A percentile compares a stretch with the other conserved stretches of the same genome.
These are phyloP conservation scores for Cynara cardunculus DNA, from an alignment of 129 eudicot species.

Conservation along the genomic window DNA sequence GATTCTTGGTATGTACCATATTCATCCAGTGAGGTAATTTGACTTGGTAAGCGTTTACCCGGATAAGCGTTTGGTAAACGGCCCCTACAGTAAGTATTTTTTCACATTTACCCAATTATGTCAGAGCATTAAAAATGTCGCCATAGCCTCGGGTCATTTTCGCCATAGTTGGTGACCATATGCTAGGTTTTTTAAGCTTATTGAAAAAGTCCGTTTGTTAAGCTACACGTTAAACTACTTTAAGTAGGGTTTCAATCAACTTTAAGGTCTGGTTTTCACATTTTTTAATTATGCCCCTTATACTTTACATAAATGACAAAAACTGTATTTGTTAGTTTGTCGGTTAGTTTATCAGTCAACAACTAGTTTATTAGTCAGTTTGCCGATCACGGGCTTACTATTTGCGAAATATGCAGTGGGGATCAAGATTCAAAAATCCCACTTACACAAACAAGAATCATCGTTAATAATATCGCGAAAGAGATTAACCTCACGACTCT, in stretches of 20 bases:
- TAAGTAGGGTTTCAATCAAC: not conserved
- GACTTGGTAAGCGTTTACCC: too few species aligned
- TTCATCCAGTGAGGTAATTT: too few species aligned
- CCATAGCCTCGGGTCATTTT: not conserved
- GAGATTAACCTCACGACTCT: constrained; percentile 29
- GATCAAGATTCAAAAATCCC: constrained; percentile 45
- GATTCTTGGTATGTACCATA: too few species aligned
- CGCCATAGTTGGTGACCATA: not conserved
- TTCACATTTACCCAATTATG: too few species aligned
- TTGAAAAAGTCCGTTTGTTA: too few species aligned
- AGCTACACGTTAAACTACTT: not conserved
- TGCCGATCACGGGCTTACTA: not conserved
- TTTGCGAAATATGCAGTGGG: constrained; percentile 25
- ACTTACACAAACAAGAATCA: constrained; percentile 42
- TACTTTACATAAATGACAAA: too few species aligned
- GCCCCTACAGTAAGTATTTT: too few species aligned
- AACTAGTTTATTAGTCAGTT: not conserved
- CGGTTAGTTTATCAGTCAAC: too few species aligned
- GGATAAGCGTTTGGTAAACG: too few species aligned
- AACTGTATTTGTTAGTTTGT: too few species aligned
- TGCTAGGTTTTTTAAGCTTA: too few species aligned
- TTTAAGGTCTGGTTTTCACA: not conserved
- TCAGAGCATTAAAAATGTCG: not conserved
- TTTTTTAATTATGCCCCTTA: not conserved
- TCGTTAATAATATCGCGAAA: constrained; percentile 30